Evolutionary conservation across 2,329 filamentous ascomycete species (phyloP), one percentile per base, ranked within the genome.

Genomic region (Cytospora leucostoma): DNA sequence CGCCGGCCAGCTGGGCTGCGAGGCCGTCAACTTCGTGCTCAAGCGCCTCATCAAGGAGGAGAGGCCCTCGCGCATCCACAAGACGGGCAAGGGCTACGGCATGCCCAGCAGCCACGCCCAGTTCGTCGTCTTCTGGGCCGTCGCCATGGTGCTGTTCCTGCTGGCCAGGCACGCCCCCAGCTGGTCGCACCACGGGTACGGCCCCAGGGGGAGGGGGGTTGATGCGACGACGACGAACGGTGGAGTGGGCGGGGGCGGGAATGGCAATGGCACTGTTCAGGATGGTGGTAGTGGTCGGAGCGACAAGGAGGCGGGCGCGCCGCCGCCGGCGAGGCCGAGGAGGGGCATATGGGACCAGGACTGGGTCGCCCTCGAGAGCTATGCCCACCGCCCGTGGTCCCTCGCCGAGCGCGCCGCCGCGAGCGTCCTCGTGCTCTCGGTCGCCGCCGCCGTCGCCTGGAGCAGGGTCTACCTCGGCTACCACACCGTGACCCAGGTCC

Each of bases 91-190:
- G 76, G 95, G 95, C 67, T 99, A 99, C 74, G 96, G 95, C 70
- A 99, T 99, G 96, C 95, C 95, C 59, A 84, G 80, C 67, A 97
- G 93, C 44, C 95, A 99, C 78, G 91, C 95, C 10, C 95, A 99
- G 79, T 99, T 97, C 74, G 90, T 94, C 66, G 85, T 90, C 62
- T 99, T 92, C 80, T 98, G 97, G 84, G 89, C 92, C 63, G 79
- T 96, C 63, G 95, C 91, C 66, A 79, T 98, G 65, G 82, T 86
- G 32, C 81, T 99, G 21, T 98, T 98, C 79, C 83, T 99, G 52
- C 83, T 97, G 53, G 80, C 93, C 65, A 86, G 94, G 65, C 93
- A 97, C 75, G 80, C 82, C 6, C 89, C 89, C 61, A 82, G 73
- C 73, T 78, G 62, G 62, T 61, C 58, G 21, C 59, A 49, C 56